These are phyloP conservation scores for Leucocoprinus sp. DNA, from an alignment of 768 basidiomycete species.

Conservation along the genomic window DNA sequence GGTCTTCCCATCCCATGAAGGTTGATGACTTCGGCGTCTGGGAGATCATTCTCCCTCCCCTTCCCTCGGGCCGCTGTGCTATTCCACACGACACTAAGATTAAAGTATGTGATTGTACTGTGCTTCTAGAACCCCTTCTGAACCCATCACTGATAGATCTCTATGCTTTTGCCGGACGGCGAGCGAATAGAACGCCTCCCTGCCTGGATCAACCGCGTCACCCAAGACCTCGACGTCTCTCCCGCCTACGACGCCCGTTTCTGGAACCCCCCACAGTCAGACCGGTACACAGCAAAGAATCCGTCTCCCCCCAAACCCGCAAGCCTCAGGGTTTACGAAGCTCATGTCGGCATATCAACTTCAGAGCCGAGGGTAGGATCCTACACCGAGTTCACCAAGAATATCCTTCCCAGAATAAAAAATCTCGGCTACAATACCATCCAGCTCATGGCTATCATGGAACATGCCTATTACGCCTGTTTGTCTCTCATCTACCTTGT, in stretches of 20 bases:
- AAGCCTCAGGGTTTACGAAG: constrained; percentile 85
- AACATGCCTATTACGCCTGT: constrained; percentile 98
- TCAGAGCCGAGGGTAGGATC: constrained; percentile 81
- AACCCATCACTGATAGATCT: constrained; percentile 52
- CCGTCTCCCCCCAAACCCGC: constrained; percentile 56
- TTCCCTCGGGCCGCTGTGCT: constrained; percentile 57
- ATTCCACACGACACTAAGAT: constrained; percentile 95
- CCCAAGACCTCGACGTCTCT: constrained; percentile 85
- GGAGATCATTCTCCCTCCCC: constrained; percentile 72
- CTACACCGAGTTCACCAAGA: constrained; percentile 89
- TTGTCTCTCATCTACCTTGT: constrained; percentile 21
- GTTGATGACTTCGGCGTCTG: constrained; percentile 83
- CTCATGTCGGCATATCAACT: constrained; percentile 96
- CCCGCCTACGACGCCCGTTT: constrained; percentile 95
- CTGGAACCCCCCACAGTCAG: constrained; percentile 83
- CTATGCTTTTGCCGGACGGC: constrained; percentile 76
- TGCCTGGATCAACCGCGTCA: constrained; percentile 91
- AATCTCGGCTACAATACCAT: constrained; percentile 94
- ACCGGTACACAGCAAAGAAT: constrained; percentile 80
- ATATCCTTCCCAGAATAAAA: constrained; percentile 82
- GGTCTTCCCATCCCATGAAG: constrained; percentile 78
- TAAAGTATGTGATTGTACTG: constrained; percentile 47
- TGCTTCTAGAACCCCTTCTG: constrained; percentile 2
- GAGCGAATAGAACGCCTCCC: constrained; percentile 87
- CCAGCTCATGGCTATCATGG: constrained; percentile 98